Evolutionary conservation across 1,139 yeast genomes (phyloP), one percentile per base, ranked within the genome.

Genomic region (Insectozyma bohioensis): DNA sequence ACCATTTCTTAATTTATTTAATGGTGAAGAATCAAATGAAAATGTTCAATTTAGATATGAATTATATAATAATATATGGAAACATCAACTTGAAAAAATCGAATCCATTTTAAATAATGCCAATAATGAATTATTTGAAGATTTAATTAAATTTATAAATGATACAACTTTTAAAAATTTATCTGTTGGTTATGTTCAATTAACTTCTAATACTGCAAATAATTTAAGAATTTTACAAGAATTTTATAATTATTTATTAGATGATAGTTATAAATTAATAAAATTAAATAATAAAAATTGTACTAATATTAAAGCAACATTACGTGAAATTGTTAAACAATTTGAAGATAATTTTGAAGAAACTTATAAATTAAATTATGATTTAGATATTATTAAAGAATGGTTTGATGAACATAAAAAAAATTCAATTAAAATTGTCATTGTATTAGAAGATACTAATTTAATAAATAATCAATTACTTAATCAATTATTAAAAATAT

Each of bases 381-480:
- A 78, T 46, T 57, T 77, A 27, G 79, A 75, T 35, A 58, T 72
- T n/a, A 50, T 78, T 10, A 62, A 54, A 14, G 75, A 71, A 22
- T 77, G 79, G 76, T 68, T 56, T 34, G 28, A 37, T 7, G n/a
- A n/a, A n/a, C n/a, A n/a, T n/a, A n/a, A n/a, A n/a, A 14, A 24
- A 29, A 19, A 19, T 44, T 41, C 38, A 26, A 11, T 35, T 39
- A 18, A 14, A 48, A 73, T 12, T 55, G 76, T 10, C 54, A 78
- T 4, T 15, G 56, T 80, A 5, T 49, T 83, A n/a, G 85, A 81
- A 46, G 87, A 82, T 49, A 71, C 84, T 2, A 85, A 78, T 45
- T 68, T 83, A 3, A 69, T 81, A 37, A 72, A 70, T 25, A 58
- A 67, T 8, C 65, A 63, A n/a, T 62, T 78, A 2, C 50, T 82